These are phyloP conservation scores for Paralagenidium karlingii DNA, from an alignment of 352 stramenopile genomes.

Conservation along the genomic window DNA sequence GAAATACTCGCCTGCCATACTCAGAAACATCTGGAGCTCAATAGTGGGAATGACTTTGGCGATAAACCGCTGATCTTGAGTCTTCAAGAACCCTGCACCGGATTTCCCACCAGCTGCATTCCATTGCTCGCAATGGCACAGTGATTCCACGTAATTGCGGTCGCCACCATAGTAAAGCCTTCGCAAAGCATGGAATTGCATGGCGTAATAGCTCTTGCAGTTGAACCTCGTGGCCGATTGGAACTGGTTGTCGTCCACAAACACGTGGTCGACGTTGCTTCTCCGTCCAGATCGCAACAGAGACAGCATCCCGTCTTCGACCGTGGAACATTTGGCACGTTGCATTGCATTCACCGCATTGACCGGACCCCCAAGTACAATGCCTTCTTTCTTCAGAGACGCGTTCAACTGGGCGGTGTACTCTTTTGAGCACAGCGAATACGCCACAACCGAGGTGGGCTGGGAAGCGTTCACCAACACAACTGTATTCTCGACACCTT, in stretches of 20 bases:
- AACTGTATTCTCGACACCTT: conserved; percentile 50
- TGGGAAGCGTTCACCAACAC: conserved; percentile 71
- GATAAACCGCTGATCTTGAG: conserved; percentile 77
- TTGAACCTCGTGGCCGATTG: conserved; percentile 67
- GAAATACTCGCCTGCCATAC: conserved; percentile 84
- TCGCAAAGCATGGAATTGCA: conserved; percentile 79
- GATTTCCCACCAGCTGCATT: conserved; percentile 79
- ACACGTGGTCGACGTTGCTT: conserved; percentile 78
- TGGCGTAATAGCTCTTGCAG: conserved; percentile 83
- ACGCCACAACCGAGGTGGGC: conserved; percentile 76
- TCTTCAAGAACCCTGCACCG: conserved; percentile 76
- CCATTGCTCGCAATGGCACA: conserved; percentile 80
- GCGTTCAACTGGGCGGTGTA: conserved; percentile 67
- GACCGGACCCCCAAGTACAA: conserved; percentile 11
- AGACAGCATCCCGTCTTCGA: conserved; percentile 30
- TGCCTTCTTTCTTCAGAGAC: conserved; percentile 51
- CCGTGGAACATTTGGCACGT: conserved; percentile 3
- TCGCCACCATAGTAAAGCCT: conserved; percentile 77
- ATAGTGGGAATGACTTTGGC: conserved; percentile 79
- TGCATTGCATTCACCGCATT: conserved; percentile 7
- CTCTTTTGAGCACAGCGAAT: conserved; percentile 70
- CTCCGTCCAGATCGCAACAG: conserved; percentile 49
- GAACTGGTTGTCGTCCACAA: conserved; percentile 81
- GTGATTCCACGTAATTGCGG: conserved; percentile 76
- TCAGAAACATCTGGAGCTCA: conserved; percentile 83